phyloP scores from a whole-genome alignment of 2,329 filamentous ascomycete genomes.

The Byssothecium circinans region DNA sequence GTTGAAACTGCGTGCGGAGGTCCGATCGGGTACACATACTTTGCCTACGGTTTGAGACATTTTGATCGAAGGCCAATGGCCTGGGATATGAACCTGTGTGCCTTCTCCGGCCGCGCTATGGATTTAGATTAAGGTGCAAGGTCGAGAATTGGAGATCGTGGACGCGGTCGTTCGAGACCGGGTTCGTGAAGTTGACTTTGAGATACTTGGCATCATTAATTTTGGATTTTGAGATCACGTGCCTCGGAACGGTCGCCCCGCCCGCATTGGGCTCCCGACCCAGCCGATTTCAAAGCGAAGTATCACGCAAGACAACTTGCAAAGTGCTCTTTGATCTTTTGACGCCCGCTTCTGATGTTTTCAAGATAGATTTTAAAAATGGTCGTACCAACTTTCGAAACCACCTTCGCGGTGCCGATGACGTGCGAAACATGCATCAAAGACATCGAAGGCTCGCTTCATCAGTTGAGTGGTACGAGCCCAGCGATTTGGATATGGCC shows the following conservation, averaged over 20 bases:
- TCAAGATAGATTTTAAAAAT: conserved; percentile 17
- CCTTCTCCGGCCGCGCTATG: conserved; percentile 4
- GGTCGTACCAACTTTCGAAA: conserved; percentile 58
- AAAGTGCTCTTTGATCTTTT: conserved; percentile 10
- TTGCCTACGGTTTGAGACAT: conserved; percentile 82
- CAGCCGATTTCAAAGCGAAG: conserved; percentile 37
- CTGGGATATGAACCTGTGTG: conserved; percentile 1
- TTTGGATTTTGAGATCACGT: conserved; percentile 12
- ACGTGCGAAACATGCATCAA: conserved; percentile 88
- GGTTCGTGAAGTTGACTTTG: conserved; percentile 7
- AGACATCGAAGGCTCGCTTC: conserved; percentile 77
- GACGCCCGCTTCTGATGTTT: conserved; percentile 8
- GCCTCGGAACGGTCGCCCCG: conserved; percentile 8
- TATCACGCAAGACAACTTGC: conserved; percentile 1
- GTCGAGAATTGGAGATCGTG: not conserved
- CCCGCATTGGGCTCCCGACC: conserved; percentile 4
- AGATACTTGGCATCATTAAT: conserved; percentile 16
- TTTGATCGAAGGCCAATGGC: conserved; percentile 32
- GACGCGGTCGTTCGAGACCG: conserved; percentile 1
- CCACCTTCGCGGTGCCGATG: conserved; percentile 91
- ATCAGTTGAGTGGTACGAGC: conserved; percentile 66
- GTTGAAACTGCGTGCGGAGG: conserved; percentile 19
- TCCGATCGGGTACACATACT: conserved; percentile 53
- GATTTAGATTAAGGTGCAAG: not conserved
- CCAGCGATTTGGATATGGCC: not conserved